Base-by-base conservation (phyloP, 805 yeast genomes). In the Kockiozyma suomiensis region DNA sequence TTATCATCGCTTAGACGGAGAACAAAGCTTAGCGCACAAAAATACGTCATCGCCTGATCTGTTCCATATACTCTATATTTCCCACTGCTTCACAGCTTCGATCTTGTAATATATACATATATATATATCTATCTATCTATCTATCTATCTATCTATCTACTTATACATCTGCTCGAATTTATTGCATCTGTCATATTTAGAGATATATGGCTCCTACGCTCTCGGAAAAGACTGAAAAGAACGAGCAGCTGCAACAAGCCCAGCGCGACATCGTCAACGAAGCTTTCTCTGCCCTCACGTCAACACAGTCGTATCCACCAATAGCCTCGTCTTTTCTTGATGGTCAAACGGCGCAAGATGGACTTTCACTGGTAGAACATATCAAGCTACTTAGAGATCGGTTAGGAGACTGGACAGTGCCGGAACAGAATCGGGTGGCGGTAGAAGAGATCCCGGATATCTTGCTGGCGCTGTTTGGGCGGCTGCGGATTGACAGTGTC, bases 381-480 rank as follows among this genome's bases (percentile, higher is more conserved):
- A 10, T 49, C 17, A 41, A 32, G 12, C 21, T 23, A 33, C 48
- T 56, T 2, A 7, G 52, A 6, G 25, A 30, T 3, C 37, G 38
- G 10, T 45, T 41, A 1, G 41, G 30, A 25, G 60, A 52, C 23
- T 60, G 64, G 64, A 37, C 10, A 5, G 38, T 60, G 19, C 64
- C 64, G 13, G 43, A 19, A n/a, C 4, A 17, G 33, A 41, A 43
- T 5, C 48, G 61, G 1, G 58, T 60, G 28, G 19, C 46, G 8
- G 10, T 55, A 30, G n/a, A 30, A 21, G 58, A 60, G 30, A 37
- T 60, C 17, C 64, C 64, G 3, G 58, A 51, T n/a, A 56, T 60
- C 15, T 28, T 60, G 49, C 33, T 60, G 10, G 38, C 57, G 21
- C 43, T 60, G 12, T 60, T 54, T 42, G 64, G 64, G 26, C 47